These are phyloP conservation scores for Gyrodon lividus DNA, from an alignment of 768 basidiomycete genomes.

Conservation along the genomic window DNA sequence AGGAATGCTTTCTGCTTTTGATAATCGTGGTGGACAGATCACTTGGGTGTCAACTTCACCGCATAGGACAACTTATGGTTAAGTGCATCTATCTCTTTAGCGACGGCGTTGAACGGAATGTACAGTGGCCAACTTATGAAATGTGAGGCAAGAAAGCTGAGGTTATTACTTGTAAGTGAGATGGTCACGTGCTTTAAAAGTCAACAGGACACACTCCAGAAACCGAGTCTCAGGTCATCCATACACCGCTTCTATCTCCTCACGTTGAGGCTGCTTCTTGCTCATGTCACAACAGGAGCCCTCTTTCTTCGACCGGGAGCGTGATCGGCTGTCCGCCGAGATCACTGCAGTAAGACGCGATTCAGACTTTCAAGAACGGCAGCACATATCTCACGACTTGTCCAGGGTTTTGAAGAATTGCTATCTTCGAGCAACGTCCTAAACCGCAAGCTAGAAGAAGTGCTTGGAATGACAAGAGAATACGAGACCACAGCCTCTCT, in stretches of 20 bases:
- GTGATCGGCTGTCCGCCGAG: slow-evolving; percentile 69
- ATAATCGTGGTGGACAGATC: no score
- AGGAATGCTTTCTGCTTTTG: slow-evolving; percentile 3
- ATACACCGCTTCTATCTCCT: no score
- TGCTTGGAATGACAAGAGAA: slow-evolving; percentile 88
- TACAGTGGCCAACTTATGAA: no score
- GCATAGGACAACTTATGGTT: no score
- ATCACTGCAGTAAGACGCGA: slow-evolving; percentile 61
- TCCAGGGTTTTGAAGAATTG: slow-evolving; percentile 84
- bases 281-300: slow-evolving; percentile 38
- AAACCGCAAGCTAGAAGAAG: slow-evolving; percentile 91
- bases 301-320: slow-evolving; percentile 77
- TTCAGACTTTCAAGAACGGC: neutral
- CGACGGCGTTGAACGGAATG: no score
- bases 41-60: no score
- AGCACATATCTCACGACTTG: neutral
- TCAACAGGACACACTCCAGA: neutral
- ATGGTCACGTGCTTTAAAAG: neutral
- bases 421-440: slow-evolving; percentile 81
- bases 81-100: no score
- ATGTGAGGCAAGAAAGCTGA: no score
- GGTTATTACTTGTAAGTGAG: no score
- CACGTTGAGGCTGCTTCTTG: neutral
- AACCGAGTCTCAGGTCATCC: no score
- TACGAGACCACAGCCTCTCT: slow-evolving; percentile 85